These are phyloP conservation scores for Pinguiococcus pyrenoidosus DNA, from an alignment of 108 stramenopile species.

Conservation along the genomic window DNA sequence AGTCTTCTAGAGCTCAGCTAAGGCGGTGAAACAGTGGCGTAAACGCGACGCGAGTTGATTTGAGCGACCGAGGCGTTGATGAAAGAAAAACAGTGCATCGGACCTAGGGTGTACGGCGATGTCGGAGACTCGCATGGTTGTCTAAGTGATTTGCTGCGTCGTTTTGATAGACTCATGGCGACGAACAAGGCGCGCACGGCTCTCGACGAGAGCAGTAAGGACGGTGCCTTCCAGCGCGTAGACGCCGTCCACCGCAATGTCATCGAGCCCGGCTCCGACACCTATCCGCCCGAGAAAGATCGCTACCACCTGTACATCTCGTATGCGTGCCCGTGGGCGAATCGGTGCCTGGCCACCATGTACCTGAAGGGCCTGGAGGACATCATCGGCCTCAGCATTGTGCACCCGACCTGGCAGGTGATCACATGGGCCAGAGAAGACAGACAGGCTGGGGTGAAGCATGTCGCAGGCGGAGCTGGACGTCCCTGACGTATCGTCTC, in stretches of 20 bases:
- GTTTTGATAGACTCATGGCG: too few relatives aligned
- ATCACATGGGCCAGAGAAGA: too few relatives aligned
- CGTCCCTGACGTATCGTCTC: not conserved
- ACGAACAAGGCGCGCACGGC: constrained; percentile 2
- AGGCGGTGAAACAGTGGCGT: too few relatives aligned
- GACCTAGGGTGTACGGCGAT: too few relatives aligned
- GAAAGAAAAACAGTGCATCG: too few relatives aligned
- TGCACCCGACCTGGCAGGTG: constrained; percentile 31
- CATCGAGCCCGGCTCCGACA: too few relatives aligned
- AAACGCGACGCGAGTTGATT: too few relatives aligned
- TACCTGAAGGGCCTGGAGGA: constrained; percentile 56
- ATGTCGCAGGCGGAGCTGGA: not conserved
- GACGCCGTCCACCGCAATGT: too few relatives aligned
- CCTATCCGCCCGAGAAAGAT: constrained; percentile 23
- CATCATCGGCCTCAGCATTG: constrained; percentile 54
- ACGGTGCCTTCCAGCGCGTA: constrained; percentile 6
- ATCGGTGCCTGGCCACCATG: constrained; percentile 42
- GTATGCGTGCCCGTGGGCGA: constrained; percentile 50
- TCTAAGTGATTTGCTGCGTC: too few relatives aligned
- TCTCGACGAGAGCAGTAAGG: constrained; percentile 2
- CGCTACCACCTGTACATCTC: constrained; percentile 45
- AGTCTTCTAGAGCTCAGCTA: too few relatives aligned
- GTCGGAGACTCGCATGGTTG: too few relatives aligned
- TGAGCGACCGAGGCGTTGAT: too few relatives aligned
- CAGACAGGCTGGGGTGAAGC: not conserved